These are phyloP conservation scores for Microsporum audouinii DNA, from an alignment of 2,329 filamentous ascomycete genomes.

Conservation along the genomic window DNA sequence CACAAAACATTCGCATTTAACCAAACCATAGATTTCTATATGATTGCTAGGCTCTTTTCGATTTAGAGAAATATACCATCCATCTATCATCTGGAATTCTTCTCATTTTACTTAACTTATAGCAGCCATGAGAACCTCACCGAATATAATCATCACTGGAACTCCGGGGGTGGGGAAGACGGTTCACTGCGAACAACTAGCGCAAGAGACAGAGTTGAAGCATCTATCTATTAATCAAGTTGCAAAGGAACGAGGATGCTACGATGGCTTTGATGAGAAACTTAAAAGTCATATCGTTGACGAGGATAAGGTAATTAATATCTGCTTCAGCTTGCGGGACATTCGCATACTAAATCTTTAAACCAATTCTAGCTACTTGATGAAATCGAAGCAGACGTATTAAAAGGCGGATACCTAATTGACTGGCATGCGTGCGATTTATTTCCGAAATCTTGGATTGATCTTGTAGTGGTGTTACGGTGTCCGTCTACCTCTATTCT, in stretches of 20 bases:
- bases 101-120: not conserved
- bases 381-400: conserved; percentile 69
- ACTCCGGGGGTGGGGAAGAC: conserved; percentile 96
- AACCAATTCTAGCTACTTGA: conserved; percentile 55
- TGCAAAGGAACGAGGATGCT: conserved; percentile 76
- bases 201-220: conserved; percentile 61
- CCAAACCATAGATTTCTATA: not conserved
- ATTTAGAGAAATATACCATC: not conserved
- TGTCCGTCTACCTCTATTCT: conserved; percentile 63
- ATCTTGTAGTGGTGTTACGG: conserved; percentile 83
- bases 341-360: not conserved
- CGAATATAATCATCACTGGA: conserved; percentile 90
- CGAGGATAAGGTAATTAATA: conserved; percentile 67
- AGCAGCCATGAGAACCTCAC: conserved; percentile 36
- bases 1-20: not conserved
- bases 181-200: conserved; percentile 74
- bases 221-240: conserved; percentile 84
- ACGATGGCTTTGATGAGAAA: conserved; percentile 79
- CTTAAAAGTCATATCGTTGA: conserved; percentile 85
- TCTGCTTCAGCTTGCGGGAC: not conserved
- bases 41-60: not conserved
- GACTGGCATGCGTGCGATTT: conserved; percentile 98
- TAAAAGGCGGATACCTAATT: conserved; percentile 72
- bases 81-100: not conserved
- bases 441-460: conserved; percentile 87